Evolutionary conservation across 768 basidiomycete species (phyloP).

Genomic region (Austroboletus eburneus): DNA sequence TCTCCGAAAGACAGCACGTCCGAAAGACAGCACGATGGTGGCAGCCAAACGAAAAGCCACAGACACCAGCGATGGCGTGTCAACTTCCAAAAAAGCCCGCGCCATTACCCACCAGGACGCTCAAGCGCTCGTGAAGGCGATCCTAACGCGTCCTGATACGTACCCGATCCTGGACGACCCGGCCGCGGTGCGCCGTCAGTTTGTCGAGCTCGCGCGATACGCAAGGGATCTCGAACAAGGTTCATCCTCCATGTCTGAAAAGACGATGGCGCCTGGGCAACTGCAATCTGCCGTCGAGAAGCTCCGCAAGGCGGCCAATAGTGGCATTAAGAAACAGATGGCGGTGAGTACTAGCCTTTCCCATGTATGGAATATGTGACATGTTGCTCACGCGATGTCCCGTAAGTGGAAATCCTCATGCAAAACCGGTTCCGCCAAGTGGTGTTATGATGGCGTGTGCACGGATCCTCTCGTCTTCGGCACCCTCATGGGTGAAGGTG

Average conservation of each 20-base stretch:
- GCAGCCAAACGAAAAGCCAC: slow-evolving; percentile 36
- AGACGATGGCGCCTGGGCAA: slow-evolving; percentile 36
- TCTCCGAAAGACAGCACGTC: no score
- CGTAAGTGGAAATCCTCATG: slow-evolving; percentile 49
- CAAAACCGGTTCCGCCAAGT: slow-evolving; percentile 43
- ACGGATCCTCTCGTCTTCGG: slow-evolving; percentile 46
- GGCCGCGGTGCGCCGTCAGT: slow-evolving; percentile 24
- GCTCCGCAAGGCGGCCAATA: slow-evolving; percentile 40
- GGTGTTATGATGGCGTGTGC: slow-evolving; percentile 51
- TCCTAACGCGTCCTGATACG: slow-evolving; percentile 35
- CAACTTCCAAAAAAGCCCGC: slow-evolving; percentile 30
- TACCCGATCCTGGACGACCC: slow-evolving; percentile 36
- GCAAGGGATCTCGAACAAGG: slow-evolving; percentile 30
- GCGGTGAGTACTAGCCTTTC: no score
- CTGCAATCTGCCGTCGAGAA: slow-evolving; percentile 42
- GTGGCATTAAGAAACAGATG: slow-evolving; percentile 53
- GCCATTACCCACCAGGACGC: slow-evolving; percentile 27
- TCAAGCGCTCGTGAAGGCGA: slow-evolving; percentile 32
- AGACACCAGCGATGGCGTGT: slow-evolving; percentile 15
- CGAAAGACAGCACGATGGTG: slow-evolving; percentile 5
- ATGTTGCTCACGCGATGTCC: not conserved
- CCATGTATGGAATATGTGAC: no score
- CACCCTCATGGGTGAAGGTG: slow-evolving; percentile 37
- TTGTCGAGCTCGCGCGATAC: slow-evolving; percentile 33
- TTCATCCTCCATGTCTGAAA: slow-evolving; percentile 23